Conservation (phyloP, 352 stramenopile genomes). For the Pythium monospermum region DNA sequence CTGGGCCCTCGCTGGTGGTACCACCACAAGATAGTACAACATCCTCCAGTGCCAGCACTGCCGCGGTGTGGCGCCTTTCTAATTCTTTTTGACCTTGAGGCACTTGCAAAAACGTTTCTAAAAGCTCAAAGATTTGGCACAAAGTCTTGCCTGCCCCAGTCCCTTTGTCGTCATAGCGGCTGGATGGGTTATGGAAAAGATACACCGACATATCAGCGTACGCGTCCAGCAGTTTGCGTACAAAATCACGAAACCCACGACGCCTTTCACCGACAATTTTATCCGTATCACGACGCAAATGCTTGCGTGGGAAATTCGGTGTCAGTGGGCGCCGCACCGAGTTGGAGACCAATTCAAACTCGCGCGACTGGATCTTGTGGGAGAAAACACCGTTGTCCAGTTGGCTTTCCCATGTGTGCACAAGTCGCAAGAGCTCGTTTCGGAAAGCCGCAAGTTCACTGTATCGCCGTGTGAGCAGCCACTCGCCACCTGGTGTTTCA, state of each 20-base stretch:
- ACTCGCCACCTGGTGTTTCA: conserved; percentile 27
- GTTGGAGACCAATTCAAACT: conserved; percentile 38
- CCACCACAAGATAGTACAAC: conserved; percentile 25
- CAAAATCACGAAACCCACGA: conserved; percentile 41
- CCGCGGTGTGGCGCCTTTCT: conserved; percentile 37
- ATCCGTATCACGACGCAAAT: conserved; percentile 54
- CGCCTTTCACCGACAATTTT: conserved; percentile 45
- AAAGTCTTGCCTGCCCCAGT: conserved; percentile 28
- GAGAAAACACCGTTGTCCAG: conserved; percentile 20
- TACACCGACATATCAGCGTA: conserved; percentile 64
- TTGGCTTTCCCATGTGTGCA: conserved; percentile 39
- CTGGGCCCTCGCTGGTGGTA: too few species aligned
- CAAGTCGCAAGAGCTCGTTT: conserved; percentile 34
- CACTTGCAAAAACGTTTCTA: conserved; percentile 51
- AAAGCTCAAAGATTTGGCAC: too few species aligned
- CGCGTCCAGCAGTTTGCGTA: conserved; percentile 43
- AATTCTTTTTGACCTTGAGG: conserved; percentile 46
- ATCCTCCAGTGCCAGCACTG: conserved; percentile 48
- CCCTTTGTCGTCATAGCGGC: too few species aligned
- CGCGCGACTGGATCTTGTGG: conserved; percentile 28
- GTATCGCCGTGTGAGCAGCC: conserved; percentile 56
- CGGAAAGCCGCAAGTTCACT: conserved; percentile 66
- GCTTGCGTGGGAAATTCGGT: conserved; percentile 46
- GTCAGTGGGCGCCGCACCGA: conserved; percentile 38
- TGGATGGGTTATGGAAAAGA: conserved; percentile 25